Evolutionary conservation across 345 rosid genomes (phyloP), one percentile per base, ranked within the genome.

Genomic region (Abelmoschus esculentus): DNA sequence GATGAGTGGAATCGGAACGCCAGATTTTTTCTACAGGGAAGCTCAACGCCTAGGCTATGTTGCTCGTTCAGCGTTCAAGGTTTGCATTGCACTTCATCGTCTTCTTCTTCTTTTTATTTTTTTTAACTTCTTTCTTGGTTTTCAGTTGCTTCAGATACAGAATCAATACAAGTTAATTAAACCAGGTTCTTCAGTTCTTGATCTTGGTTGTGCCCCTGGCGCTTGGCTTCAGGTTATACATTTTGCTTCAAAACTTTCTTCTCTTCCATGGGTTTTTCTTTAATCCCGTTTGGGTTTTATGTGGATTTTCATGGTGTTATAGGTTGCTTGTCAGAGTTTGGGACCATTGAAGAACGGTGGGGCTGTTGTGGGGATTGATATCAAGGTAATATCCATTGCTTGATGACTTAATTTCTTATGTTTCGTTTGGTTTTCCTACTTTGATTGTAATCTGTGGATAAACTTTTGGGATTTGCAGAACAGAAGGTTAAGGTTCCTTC

Each of bases 41-140:
- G 99, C 99, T 72, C 96, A 84, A 77, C 95, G 96, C 70, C 96
- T 91, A 60, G 99, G 99, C 78, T 95, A 95, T 75, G 91, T 87
- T 7, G 97, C 96, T 73, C 96, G 97, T 70, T 93, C 97, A 72
- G 99, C 97, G 78, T 93, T 93, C 86, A 93, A 93, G 95, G 99
- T 86, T 42, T 17, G 19, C 29, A 5, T 53, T 65, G 70, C 29
- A 17, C 34, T 60, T 2, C 22, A 0, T 34, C 56, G 2, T 36
- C 10, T 52, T 36, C 13, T 34, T 29, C 32, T 55, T 71, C 28
- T 49, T 34, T 0, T 19, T 26, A 55, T 64, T 2, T 10, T 53
- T 15, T 5, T 17, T 0, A 11, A 13, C 11, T 22, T 36, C 55
- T 44, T 61, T 44, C 65, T 56, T 76, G 17, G 67, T 70, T 66